A percentile compares a stretch with the other conserved stretches of the same genome.
Evolutionary conservation across 192 early-diverging fungal genomes (phyloP).

Genomic region (Coemansia sp.): DNA sequence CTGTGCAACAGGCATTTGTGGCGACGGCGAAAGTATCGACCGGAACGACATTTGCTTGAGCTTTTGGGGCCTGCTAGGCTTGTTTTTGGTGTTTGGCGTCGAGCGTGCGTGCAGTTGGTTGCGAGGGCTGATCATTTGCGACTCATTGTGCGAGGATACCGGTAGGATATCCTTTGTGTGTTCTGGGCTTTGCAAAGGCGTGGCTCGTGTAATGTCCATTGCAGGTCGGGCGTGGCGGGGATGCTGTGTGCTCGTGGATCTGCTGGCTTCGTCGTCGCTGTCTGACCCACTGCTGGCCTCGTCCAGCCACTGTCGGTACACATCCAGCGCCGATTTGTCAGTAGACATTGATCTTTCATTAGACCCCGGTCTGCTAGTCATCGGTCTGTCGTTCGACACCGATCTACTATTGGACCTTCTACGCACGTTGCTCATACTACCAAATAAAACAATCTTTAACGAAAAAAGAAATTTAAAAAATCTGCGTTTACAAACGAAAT

Average conservation of each 20-base stretch:
- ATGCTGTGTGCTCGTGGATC: neutral
- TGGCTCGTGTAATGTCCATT: neutral
- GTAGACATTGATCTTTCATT: no score
- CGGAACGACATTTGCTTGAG: constrained; percentile 35
- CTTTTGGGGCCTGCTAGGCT: constrained; percentile 18
- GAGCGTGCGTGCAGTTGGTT: neutral
- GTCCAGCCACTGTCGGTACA: constrained; percentile 40
- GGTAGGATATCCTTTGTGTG: neutral
- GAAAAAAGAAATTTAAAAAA: no score
- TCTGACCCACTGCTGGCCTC: constrained; percentile 21
- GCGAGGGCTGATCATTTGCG: constrained; percentile 5
- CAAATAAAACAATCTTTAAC: no score
- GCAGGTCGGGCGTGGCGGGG: neutral
- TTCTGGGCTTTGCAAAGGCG: neutral
- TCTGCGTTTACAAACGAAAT: no score
- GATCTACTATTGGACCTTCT: no score
- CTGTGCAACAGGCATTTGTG: neutral
- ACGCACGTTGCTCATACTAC: no score
- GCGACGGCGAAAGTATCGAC: constrained; percentile 18
- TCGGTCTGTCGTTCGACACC: no score
- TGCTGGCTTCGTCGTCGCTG: constrained; percentile 4
- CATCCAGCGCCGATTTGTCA: constrained; percentile 23
- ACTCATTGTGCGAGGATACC: neutral
- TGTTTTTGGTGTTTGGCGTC: neutral
- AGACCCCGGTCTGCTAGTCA: no score